phyloP scores from a whole-genome alignment of 306 rosid species.

The Cicer yamashitae region DNA sequence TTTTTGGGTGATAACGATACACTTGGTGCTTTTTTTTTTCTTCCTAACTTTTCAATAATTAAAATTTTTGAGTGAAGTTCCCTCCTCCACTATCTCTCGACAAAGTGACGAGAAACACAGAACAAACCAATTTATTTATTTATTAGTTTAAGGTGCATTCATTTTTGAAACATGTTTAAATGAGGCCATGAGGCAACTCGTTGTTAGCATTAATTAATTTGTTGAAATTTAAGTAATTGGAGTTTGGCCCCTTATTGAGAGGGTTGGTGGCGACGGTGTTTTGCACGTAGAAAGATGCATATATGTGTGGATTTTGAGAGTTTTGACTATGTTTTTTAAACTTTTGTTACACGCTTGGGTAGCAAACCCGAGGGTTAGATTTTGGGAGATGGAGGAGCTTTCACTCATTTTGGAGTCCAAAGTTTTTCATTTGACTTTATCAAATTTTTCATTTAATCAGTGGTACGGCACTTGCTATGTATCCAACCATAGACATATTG shows the following conservation, averaged over 20 bases:
- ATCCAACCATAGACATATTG: slow-evolving; percentile 52
- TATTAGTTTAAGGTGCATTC: slow-evolving; percentile 38
- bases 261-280: slow-evolving; percentile 57
- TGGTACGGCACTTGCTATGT: slow-evolving; percentile 53
- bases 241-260: slow-evolving; percentile 37
- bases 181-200: slow-evolving; percentile 36
- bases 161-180: slow-evolving; percentile 35
- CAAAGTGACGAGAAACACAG: slow-evolving; percentile 14
- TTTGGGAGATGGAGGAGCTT: slow-evolving; percentile 56
- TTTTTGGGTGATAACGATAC: too few species aligned
- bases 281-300: slow-evolving; percentile 65
- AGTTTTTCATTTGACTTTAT: slow-evolving; percentile 66
- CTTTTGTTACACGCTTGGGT: slow-evolving; percentile 75
- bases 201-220: slow-evolving; percentile 42
- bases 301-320: slow-evolving; percentile 61
- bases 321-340: slow-evolving; percentile 56
- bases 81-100: not conserved
- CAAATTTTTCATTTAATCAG: slow-evolving; percentile 49
- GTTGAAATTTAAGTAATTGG: slow-evolving; percentile 30
- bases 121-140: slow-evolving; percentile 16
- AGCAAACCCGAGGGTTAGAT: slow-evolving; percentile 77
- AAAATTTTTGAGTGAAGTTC: not conserved
- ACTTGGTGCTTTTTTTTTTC: too few species aligned
- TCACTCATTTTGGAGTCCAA: slow-evolving; percentile 79
- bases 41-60: not conserved